Percentiles rank a stretch among this genome's conserved stretches.
Evolutionary conservation across 1,284 basidiomycete genomes (phyloP).

Genomic region (Meripilus lineatus): DNA sequence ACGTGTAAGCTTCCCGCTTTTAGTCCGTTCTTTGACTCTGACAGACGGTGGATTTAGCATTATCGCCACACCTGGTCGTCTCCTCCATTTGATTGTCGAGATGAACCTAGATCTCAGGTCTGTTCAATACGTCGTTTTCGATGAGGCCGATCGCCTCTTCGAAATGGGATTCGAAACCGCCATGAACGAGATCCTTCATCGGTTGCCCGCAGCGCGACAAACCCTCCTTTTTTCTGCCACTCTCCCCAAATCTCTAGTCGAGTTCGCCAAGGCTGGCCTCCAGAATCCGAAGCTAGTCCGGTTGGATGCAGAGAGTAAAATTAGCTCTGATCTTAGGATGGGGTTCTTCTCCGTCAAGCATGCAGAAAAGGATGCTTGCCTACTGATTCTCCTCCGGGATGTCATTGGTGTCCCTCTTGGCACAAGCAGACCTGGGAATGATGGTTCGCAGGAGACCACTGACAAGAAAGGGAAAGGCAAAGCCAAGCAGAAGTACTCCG

Average conservation of each 20-base stretch:
- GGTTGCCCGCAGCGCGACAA: slow-evolving; percentile 84
- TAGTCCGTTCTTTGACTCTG: too few relatives aligned
- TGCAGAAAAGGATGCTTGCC: slow-evolving; percentile 90
- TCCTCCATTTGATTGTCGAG: slow-evolving; percentile 94
- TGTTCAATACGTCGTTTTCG: slow-evolving; percentile 91
- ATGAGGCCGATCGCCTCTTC: slow-evolving; percentile 97
- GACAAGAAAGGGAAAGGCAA: slow-evolving; percentile 44
- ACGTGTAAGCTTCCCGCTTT: too few relatives aligned
- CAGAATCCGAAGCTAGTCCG: slow-evolving; percentile 93
- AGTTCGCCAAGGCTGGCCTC: slow-evolving; percentile 96
- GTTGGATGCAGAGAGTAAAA: slow-evolving; percentile 93
- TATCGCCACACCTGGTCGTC: slow-evolving; percentile 95
- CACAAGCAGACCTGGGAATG: slow-evolving; percentile 18
- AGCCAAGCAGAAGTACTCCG: slow-evolving; percentile 38
- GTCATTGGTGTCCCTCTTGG: slow-evolving; percentile 79
- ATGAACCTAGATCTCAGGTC: slow-evolving; percentile 94
- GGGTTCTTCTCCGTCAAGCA: slow-evolving; percentile 93
- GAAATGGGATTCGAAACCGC: slow-evolving; percentile 97
- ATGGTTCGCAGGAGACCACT: slow-evolving; percentile 26
- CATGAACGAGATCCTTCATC: slow-evolving; percentile 85
- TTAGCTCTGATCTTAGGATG: slow-evolving; percentile 91
- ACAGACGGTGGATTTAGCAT: too few relatives aligned
- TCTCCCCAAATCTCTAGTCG: slow-evolving; percentile 91
- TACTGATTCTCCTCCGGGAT: slow-evolving; percentile 82
- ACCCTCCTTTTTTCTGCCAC: slow-evolving; percentile 96